phyloP scores from a whole-genome alignment of 2,329 filamentous ascomycete genomes.

The Akanthomyces lecanii region DNA sequence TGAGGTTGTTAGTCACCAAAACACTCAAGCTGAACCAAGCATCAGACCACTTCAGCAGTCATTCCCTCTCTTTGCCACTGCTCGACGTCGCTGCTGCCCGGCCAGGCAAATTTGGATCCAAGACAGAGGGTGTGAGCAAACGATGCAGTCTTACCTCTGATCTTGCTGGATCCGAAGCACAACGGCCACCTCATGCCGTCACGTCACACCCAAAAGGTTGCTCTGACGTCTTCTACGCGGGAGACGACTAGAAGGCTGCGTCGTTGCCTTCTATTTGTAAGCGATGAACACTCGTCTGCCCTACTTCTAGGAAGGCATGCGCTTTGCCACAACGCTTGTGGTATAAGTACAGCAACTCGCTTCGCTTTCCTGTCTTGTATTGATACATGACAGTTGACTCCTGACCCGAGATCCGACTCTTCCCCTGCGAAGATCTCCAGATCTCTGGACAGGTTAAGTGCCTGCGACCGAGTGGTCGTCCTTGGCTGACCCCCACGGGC shows the following conservation, averaged over 20 bases:
- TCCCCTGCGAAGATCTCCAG: neutral
- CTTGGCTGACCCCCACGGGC: neutral
- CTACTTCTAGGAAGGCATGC: neutral
- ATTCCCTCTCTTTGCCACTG: too few species aligned
- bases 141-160: neutral
- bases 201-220: neutral
- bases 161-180: neutral
- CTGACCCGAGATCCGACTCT: neutral
- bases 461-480: neutral
- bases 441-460: neutral
- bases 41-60: too few species aligned
- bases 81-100: neutral
- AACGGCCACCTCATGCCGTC: neutral
- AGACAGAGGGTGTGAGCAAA: neutral
- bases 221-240: neutral
- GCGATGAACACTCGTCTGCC: neutral
- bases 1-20: too few species aligned
- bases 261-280: neutral
- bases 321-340: neutral
- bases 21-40: too few species aligned
- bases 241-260: too few species aligned
- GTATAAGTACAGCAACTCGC: neutral
- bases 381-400: neutral
- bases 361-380: too few species aligned
- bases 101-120: neutral